Base-by-base conservation (phyloP, 2,329 filamentous ascomycete genomes). In the Pseudocercospora cruenta region DNA sequence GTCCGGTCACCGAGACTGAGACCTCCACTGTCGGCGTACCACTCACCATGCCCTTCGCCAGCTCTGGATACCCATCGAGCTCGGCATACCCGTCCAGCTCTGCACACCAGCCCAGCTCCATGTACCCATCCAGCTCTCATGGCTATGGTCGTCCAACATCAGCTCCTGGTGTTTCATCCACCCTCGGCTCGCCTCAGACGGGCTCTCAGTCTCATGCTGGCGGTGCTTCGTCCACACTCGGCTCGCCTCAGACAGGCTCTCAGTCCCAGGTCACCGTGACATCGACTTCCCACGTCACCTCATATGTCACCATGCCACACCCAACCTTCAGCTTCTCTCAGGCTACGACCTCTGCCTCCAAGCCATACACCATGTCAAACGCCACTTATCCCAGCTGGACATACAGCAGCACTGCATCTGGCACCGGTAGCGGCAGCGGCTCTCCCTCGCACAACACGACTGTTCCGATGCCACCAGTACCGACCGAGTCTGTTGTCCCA, bases 151-250 rank as follows among this genome's bases (percentile, higher is more conserved):
- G 10, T 10, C 22, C 53, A 10, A 19, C 26, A 33, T 57, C 53
- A 22, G 26, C 24, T 33, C 19, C 22, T 6, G 24, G 12, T 26
- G 26, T 12, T 19, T 57, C 53, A 22, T 57, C 53, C 26, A 57
- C 53, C 10, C 53, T 57, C 24, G 53, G 24, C 26, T 57, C 47
- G 24, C 47, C 47, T 26, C 47, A 51, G 47, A 22, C 47, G 24
- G 19, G 28, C 53, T 33, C n/a, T 21, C 24, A 26, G n/a, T 57
- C n/a, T 57, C 26, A 43, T 26, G 26, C 24, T 57, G 53, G 14
- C 28, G 53, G 21, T 26, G 53, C 24, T 33, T 57, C 53, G 53
- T 57, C 53, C 53, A 57, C 53, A 57, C 21, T 57, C 53, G 53
- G 28, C 53, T 57, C 53, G 47, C 47, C 47, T 8, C 16, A 43